These are phyloP conservation scores for Picochlorum sp. DNA, from an alignment of 139 green algal species.

Conservation along the genomic window DNA sequence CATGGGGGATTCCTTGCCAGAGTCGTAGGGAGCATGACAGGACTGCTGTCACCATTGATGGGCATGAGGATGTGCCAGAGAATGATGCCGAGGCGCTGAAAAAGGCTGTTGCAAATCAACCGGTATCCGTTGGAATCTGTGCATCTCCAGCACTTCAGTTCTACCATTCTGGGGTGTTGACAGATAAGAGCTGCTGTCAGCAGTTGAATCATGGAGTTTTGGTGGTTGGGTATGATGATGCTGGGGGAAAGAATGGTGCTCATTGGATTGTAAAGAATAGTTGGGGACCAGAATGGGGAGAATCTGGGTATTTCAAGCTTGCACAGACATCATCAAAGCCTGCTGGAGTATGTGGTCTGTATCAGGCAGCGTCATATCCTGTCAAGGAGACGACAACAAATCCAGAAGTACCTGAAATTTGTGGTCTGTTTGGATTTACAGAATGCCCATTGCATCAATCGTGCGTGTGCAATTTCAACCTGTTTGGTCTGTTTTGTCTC, in stretches of 20 bases:
- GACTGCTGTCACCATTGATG: slow-evolving; percentile 60
- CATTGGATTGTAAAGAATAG: slow-evolving; percentile 90
- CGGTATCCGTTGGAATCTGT: slow-evolving; percentile 80
- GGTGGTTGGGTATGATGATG: slow-evolving; percentile 49
- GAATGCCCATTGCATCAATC: slow-evolving; percentile 18
- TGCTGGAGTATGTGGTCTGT: slow-evolving; percentile 54
- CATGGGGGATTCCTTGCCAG: slow-evolving; percentile 50
- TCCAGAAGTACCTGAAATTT: slow-evolving; percentile 29
- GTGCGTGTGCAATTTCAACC: slow-evolving; percentile 23
- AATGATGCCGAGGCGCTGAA: slow-evolving; percentile 48
- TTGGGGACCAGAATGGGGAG: slow-evolving; percentile 52
- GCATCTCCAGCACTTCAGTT: slow-evolving; percentile 76
- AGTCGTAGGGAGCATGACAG: slow-evolving; percentile 28
- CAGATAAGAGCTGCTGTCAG: slow-evolving; percentile 44
- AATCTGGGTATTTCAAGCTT: slow-evolving; percentile 73
- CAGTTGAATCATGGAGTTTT: slow-evolving; percentile 91
- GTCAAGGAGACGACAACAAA: slow-evolving; percentile 41
- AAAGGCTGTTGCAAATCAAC: slow-evolving; percentile 67
- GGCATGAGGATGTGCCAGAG: slow-evolving; percentile 73
- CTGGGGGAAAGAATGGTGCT: background rate
- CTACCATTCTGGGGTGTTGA: slow-evolving; percentile 59
- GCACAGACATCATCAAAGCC: slow-evolving; percentile 10
- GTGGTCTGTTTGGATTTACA: slow-evolving; percentile 30
- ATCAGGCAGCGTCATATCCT: slow-evolving; percentile 53
- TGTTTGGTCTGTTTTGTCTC: slow-evolving; percentile 32